These are phyloP conservation scores for Xylaria sp. DNA, from an alignment of 2,329 filamentous ascomycete species.

Conservation along the genomic window DNA sequence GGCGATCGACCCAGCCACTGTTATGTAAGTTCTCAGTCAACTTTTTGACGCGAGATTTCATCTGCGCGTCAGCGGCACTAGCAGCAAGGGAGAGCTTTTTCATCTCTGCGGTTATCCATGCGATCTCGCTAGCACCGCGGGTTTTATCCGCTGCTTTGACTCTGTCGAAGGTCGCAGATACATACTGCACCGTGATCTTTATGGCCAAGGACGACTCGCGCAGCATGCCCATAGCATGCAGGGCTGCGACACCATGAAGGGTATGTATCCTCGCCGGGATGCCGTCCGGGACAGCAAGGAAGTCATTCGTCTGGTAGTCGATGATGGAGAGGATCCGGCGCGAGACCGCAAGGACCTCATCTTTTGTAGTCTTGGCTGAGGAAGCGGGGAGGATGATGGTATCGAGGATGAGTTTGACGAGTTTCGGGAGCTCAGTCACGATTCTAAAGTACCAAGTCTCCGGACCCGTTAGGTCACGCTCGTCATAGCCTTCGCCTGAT, in stretches of 20 bases:
- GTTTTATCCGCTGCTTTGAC: conserved; percentile 50
- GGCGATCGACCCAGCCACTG: conserved; percentile 53
- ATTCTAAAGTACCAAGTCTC: conserved; percentile 42
- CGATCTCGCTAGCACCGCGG: conserved; percentile 49
- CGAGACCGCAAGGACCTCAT: conserved; percentile 18
- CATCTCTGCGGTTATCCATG: conserved; percentile 51
- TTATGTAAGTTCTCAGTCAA: conserved; percentile 48
- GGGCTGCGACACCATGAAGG: conserved; percentile 48
- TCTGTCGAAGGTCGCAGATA: conserved; percentile 49
- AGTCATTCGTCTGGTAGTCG: conserved; percentile 37
- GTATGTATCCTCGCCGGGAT: conserved; percentile 37
- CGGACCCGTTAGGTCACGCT: conserved; percentile 35
- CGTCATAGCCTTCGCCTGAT: neutral
- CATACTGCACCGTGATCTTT: conserved; percentile 49
- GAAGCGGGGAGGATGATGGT: conserved; percentile 19
- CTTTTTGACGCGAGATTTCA: conserved; percentile 50
- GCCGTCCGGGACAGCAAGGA: conserved; percentile 36
- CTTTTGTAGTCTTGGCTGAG: conserved; percentile 27
- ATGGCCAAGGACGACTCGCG: conserved; percentile 52
- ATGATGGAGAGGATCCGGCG: conserved; percentile 26
- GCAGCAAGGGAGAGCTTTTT: conserved; percentile 48
- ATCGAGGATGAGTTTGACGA: conserved; percentile 37
- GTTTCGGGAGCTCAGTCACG: conserved; percentile 36
- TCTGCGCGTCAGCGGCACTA: conserved; percentile 41
- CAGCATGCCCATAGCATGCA: conserved; percentile 53